A percentile compares a stretch with the other conserved stretches of the same genome.
Conservation (phyloP, 2,329 filamentous ascomycete species). For the Fusarium sp. region DNA sequence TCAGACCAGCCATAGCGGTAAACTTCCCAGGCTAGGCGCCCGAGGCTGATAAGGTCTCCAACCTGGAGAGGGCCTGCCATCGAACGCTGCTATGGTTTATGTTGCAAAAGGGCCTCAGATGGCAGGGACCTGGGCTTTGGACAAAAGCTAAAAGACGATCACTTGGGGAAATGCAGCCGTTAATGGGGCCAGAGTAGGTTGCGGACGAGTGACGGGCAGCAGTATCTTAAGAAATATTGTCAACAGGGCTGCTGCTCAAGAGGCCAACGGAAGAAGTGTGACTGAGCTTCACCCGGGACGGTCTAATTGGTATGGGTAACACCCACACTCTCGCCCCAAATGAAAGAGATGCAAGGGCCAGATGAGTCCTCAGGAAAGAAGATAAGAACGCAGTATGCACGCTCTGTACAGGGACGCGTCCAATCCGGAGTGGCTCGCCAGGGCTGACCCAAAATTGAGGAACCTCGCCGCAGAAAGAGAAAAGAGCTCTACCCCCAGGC, state of each 20-base stretch:
- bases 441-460: constrained; percentile 18
- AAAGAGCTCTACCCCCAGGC: constrained; percentile 1
- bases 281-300: not conserved
- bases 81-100: constrained; percentile 6
- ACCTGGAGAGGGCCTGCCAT: constrained; percentile 43
- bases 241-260: not conserved
- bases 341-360: constrained; percentile 17
- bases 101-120: not conserved
- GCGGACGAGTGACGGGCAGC: not conserved
- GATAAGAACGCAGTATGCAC: constrained; percentile 13
- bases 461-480: not conserved
- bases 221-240: constrained; percentile 17
- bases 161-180: not conserved
- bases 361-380: constrained; percentile 7
- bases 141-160: not conserved
- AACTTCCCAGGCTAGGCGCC: constrained; percentile 46
- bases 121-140: not conserved
- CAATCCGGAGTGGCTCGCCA: constrained; percentile 21
- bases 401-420: constrained; percentile 5
- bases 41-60: constrained; percentile 47
- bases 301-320: constrained; percentile 8
- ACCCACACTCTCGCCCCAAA: not conserved
- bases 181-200: not conserved
- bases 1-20: constrained; percentile 46
- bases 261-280: not conserved